Evolutionary conservation across 352 stramenopile genomes (phyloP).

Genomic region (Phytophthora foliorum): DNA sequence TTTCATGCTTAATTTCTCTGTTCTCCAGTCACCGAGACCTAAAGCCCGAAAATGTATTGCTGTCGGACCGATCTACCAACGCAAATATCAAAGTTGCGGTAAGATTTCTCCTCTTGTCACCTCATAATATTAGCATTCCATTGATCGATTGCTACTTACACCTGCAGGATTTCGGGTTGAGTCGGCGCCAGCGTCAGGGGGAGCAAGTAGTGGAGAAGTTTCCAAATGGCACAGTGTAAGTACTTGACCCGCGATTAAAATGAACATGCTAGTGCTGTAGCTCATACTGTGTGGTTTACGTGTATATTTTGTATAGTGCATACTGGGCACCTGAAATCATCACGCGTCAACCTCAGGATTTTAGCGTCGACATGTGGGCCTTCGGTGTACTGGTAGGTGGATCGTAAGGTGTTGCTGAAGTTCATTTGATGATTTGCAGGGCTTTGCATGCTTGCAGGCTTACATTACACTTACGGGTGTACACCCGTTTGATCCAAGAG

Average conservation of each 20-base stretch:
- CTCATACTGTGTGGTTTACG: neutral
- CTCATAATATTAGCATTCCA: neutral
- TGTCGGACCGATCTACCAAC: constrained; percentile 62
- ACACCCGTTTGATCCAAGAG: constrained; percentile 80
- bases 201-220: constrained; percentile 63
- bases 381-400: constrained; percentile 73
- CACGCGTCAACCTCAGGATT: constrained; percentile 69
- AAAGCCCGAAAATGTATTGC: constrained; percentile 82
- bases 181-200: constrained; percentile 47
- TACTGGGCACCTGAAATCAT: constrained; percentile 89
- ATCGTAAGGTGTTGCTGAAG: neutral
- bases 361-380: constrained; percentile 83
- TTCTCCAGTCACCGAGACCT: constrained; percentile 70
- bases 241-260: constrained; percentile 2
- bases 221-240: constrained; percentile 77
- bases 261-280: neutral
- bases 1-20: constrained; percentile 5
- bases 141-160: constrained; percentile 5
- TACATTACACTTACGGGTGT: constrained; percentile 85
- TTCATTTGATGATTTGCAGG: neutral
- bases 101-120: neutral
- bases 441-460: constrained; percentile 28
- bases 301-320: constrained; percentile 50
- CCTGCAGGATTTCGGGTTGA: constrained; percentile 77
- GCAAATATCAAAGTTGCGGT: constrained; percentile 82